Conservation (phyloP, 768 basidiomycete genomes). For the Amanita polypyramis region DNA sequence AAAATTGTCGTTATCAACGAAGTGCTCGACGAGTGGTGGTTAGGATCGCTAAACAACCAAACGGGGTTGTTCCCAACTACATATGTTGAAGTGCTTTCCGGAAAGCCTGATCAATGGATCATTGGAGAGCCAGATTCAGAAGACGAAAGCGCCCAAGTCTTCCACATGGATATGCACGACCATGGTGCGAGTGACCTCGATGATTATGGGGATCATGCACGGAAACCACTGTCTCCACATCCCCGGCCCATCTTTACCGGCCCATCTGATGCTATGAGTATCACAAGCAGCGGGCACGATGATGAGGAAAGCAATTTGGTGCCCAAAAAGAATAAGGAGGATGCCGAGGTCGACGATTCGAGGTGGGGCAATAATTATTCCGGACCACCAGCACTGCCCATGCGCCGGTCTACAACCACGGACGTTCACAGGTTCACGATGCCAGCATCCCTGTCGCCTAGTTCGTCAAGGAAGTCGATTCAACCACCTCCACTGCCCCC, state of each 20-base stretch:
- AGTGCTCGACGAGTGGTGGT: constrained; percentile 87
- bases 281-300: constrained; percentile 35
- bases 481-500: constrained; percentile 54
- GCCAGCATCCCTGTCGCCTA: background rate
- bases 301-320: constrained; percentile 22
- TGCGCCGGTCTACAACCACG: constrained; percentile 1
- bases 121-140: constrained; percentile 5
- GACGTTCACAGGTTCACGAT: background rate
- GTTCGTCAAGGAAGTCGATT: constrained; percentile 2
- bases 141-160: constrained; percentile 10
- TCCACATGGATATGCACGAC: background rate
- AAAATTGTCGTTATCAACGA: constrained; percentile 71
- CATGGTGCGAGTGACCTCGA: constrained; percentile 13
- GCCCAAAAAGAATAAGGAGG: constrained; percentile 7
- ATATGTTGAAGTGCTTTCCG: constrained; percentile 48
- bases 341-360: constrained; percentile 5
- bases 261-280: constrained; percentile 28
- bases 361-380: background rate
- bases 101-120: constrained; percentile 14
- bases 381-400: background rate
- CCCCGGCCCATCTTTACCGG: constrained; percentile 35
- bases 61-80: constrained; percentile 76
- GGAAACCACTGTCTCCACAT: constrained; percentile 31
- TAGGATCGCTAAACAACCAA: constrained; percentile 63
- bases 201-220: constrained; percentile 39